Conservation (phyloP, 768 basidiomycete species). For the Auricularia sp. region DNA sequence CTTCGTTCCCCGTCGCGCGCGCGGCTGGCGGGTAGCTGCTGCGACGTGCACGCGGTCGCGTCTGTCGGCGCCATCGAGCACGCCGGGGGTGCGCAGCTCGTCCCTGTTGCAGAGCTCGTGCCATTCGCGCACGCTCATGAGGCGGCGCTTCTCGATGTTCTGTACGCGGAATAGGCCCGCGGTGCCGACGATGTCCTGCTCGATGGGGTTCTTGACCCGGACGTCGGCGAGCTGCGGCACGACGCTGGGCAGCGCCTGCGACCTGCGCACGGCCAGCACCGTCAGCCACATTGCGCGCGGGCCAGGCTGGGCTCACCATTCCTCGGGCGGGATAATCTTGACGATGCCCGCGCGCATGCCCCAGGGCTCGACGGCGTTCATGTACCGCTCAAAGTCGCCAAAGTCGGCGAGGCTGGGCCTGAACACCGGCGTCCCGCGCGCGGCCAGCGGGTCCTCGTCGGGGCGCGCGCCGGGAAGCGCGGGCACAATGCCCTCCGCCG, state of each 20-base stretch:
- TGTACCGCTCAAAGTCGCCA: conserved; percentile 81
- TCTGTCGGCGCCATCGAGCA: conserved; percentile 14
- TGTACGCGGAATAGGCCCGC: conserved; percentile 82
- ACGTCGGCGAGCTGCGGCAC: conserved; percentile 60
- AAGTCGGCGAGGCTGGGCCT: conserved; percentile 90
- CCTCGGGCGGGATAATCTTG: conserved; percentile 89
- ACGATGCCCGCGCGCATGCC: conserved; percentile 85
- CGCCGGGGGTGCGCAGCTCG: conserved; percentile 63
- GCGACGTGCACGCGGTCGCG: conserved; percentile 8
- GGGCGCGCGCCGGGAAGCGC: conserved; percentile 19
- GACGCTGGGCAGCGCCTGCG: conserved; percentile 59
- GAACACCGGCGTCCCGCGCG: conserved; percentile 93
- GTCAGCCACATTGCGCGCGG: conserved; percentile 1
- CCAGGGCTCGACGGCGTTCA: conserved; percentile 82
- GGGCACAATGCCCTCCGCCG: conserved; percentile 16
- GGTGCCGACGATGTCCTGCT: conserved; percentile 83
- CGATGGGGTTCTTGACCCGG: conserved; percentile 82
- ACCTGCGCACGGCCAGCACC: conserved; percentile 34
- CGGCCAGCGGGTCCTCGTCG: conserved; percentile 65
- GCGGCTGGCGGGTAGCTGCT: background rate
- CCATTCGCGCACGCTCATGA: conserved; percentile 85
- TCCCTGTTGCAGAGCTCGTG: conserved; percentile 62
- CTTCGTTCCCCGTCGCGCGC: background rate
- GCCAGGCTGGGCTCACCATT: conserved; percentile 49
- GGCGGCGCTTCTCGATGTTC: conserved; percentile 79